Evolutionary conservation across 306 rosid species (phyloP), one percentile per base, ranked within the genome.

Genomic region (Sicyos edulis): DNA sequence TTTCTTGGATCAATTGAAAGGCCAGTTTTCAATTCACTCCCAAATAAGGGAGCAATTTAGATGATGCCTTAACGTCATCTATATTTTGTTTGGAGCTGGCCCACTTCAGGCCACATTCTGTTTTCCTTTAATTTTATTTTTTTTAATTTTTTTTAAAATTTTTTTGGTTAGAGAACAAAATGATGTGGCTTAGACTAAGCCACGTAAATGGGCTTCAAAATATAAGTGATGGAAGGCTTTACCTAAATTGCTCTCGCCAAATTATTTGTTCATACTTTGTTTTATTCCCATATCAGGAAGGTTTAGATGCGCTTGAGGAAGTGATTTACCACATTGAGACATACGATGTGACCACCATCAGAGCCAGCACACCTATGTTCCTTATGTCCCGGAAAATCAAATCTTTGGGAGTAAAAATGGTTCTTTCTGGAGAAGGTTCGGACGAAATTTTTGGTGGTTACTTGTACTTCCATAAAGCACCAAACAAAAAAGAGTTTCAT

Each of bases 331-430:
- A 95, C 76, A 71, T 85, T 76, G 99, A 95, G 89, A 91, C 99
- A 71, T 95, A 85, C 76, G 99, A 95, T 78, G 99, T 95, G 65
- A 95, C 99, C 0, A 89, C 99, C 59, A 8, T 95, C 79, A 95
- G 99, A 84, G 99, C 97, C 70, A 91, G 99, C 81, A 95, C 95
- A 74, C 96, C 97, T 69, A 91, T 95, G 99, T 91, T 95, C 86
- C 97, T 95, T 42, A 91, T 95, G 99, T 95, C 99, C 75, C 82
- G 99, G 72, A 95, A 91, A 83, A 95, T 95, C 50, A 95, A 91
- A 84, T 83, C 99, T 81, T 67, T 95, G 91, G 99, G 99, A 77
- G 99, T 95, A 83, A 95, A 95, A 82, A 95, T 95, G 99, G 99
- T 95, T 80, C 92, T 95, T 64, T 95, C 99, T 34, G 99, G 99